Conservation (phyloP, 176 grass and related monocot species). For the Elaeis guineensis region DNA sequence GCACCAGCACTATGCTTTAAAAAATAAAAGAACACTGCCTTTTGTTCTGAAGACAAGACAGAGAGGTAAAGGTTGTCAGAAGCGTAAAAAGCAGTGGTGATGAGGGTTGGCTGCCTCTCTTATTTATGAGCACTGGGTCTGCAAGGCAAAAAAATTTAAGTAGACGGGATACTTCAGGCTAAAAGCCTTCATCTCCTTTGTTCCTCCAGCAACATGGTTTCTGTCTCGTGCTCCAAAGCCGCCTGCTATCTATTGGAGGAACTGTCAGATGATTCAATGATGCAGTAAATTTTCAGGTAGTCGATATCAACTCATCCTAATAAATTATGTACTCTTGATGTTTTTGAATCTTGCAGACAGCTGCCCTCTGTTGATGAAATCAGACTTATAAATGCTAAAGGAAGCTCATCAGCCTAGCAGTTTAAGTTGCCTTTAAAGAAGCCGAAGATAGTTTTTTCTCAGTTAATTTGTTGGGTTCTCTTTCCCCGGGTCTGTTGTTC, state of each 20-base stretch:
- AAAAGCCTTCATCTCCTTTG: neutral
- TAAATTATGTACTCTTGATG: neutral
- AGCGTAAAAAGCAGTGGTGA: neutral
- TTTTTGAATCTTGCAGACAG: neutral
- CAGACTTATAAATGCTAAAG: too few species aligned
- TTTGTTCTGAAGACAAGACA: neutral
- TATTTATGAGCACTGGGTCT: neutral
- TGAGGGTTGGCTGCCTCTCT: neutral
- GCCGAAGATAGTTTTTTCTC: neutral
- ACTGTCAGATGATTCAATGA: neutral
- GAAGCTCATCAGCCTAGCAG: too few species aligned
- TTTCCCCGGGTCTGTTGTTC: neutral
- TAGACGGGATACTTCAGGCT: neutral
- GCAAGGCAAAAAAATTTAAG: neutral
- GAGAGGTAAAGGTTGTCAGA: neutral
- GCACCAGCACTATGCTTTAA: neutral
- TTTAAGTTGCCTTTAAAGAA: constrained; percentile 3
- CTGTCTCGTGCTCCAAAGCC: neutral
- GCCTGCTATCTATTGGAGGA: neutral
- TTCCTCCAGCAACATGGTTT: neutral
- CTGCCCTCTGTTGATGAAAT: too few species aligned
- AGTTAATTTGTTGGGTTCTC: neutral
- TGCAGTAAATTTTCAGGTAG: neutral
- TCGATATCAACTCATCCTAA: neutral
- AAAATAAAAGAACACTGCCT: neutral